phyloP scores from a whole-genome alignment of 495 filamentous ascomycete species.

The Aspergillus sparsus region DNA sequence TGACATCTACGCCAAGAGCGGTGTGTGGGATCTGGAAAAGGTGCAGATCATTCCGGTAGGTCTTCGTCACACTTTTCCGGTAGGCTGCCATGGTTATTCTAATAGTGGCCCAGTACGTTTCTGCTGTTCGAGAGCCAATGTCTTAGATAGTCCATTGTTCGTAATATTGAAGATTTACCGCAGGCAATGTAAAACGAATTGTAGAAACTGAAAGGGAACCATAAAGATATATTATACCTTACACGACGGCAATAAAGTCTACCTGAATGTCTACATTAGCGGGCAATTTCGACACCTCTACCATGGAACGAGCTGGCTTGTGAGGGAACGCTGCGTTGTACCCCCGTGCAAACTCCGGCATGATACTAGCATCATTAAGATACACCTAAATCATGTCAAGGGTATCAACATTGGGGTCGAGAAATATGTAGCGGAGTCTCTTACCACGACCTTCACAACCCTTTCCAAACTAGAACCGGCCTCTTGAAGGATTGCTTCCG shows the following conservation, averaged over 20 bases:
- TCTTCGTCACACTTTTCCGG: background rate
- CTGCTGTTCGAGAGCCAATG: constrained; percentile 18
- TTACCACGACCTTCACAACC: constrained; percentile 24
- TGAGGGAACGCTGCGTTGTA: constrained; percentile 23
- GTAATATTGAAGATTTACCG: too few species aligned
- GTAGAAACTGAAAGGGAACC: too few species aligned
- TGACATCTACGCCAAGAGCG: constrained; percentile 66
- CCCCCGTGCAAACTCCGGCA: constrained; percentile 21
- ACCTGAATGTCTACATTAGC: constrained; percentile 24
- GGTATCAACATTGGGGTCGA: background rate
- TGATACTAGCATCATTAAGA: constrained; percentile 20
- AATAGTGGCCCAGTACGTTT: constrained; percentile 1
- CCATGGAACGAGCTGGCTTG: constrained; percentile 24
- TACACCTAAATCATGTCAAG: constrained; percentile 16
- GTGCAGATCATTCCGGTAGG: constrained; percentile 48
- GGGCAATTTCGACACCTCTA: constrained; percentile 23
- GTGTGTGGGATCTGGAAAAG: constrained; percentile 81
- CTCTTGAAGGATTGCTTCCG: constrained; percentile 20
- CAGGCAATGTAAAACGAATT: too few species aligned
- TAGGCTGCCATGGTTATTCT: background rate
- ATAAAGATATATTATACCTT: too few species aligned
- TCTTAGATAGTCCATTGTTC: too few species aligned
- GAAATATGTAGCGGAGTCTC: background rate
- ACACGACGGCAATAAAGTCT: constrained; percentile 24
- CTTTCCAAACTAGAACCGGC: constrained; percentile 19